Conservation (phyloP, 345 rosid genomes). For the Salix dunnii region DNA sequence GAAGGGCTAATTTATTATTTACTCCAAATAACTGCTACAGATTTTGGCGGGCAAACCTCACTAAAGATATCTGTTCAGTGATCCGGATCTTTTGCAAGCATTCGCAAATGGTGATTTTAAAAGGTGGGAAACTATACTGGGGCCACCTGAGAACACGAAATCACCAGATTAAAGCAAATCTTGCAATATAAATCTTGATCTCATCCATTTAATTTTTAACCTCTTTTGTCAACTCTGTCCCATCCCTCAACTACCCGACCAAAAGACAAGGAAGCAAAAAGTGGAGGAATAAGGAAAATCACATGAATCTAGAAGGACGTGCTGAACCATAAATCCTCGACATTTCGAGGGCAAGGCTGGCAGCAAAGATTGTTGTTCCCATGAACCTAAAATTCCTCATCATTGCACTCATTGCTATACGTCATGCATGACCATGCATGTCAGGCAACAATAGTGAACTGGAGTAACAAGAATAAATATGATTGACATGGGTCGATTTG, state of each 20-base stretch:
- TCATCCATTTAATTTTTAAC: background rate
- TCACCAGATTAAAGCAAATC: background rate
- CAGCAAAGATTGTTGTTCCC: background rate
- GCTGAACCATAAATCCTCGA: background rate
- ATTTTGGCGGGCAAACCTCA: constrained; percentile 53
- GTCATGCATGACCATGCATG: background rate
- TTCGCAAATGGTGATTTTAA: constrained; percentile 47
- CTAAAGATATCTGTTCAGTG: constrained; percentile 69
- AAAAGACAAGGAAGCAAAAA: background rate
- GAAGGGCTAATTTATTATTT: no score
- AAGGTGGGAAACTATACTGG: constrained; percentile 60
- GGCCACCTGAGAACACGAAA: constrained; percentile 76
- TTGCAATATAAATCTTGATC: background rate
- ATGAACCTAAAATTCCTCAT: background rate
- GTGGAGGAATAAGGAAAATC: background rate
- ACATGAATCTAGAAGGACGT: background rate
- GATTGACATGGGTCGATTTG: background rate
- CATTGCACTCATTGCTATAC: background rate
- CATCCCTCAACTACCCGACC: background rate
- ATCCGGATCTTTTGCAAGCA: constrained; percentile 58
- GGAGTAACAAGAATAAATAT: background rate
- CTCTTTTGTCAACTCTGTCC: no score
- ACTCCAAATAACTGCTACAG: constrained; percentile 4
- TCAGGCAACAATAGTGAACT: background rate
- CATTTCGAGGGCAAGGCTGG: background rate